A percentile compares a stretch with the other conserved stretches of the same genome.
These are phyloP conservation scores for Yamadazyma trypodendri DNA, from an alignment of 1,139 yeast species.

Conservation along the genomic window DNA sequence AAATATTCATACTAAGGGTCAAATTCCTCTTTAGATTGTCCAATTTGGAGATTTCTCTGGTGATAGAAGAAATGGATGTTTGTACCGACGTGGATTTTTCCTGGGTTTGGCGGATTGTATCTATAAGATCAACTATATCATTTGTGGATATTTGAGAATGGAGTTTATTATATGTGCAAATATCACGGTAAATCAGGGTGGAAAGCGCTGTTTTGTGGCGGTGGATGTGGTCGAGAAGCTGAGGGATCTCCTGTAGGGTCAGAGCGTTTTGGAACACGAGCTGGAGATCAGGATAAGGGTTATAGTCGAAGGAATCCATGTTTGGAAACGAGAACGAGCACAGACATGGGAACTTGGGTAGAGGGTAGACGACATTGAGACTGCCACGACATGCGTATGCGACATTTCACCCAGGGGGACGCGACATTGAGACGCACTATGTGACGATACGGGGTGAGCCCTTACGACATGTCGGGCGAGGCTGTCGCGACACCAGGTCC, in stretches of 20 bases:
- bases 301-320: constrained; percentile 18
- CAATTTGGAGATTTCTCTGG: constrained; percentile 71
- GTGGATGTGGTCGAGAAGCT: constrained; percentile 36
- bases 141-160: constrained; percentile 15
- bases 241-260: constrained; percentile 47
- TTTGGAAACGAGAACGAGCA: not conserved
- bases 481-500: too few species aligned
- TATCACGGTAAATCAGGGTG: constrained; percentile 33
- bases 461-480: too few species aligned
- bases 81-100: constrained; percentile 48
- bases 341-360: too few species aligned
- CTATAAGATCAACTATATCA: constrained; percentile 49
- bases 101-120: constrained; percentile 28
- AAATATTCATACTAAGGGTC: constrained; percentile 78
- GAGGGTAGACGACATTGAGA: too few species aligned
- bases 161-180: constrained; percentile 28
- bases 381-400: too few species aligned
- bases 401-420: too few species aligned
- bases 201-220: constrained; percentile 49
- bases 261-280: constrained; percentile 42
- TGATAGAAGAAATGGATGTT: constrained; percentile 62
- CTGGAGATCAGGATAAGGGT: constrained; percentile 28
- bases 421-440: too few species aligned
- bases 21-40: constrained; percentile 83
- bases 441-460: too few species aligned